A percentile compares a stretch with the other conserved stretches of the same genome.
These are phyloP conservation scores for Capillidium rhysosporum DNA, from an alignment of 371 early-diverging fungal genomes.

Conservation along the genomic window DNA sequence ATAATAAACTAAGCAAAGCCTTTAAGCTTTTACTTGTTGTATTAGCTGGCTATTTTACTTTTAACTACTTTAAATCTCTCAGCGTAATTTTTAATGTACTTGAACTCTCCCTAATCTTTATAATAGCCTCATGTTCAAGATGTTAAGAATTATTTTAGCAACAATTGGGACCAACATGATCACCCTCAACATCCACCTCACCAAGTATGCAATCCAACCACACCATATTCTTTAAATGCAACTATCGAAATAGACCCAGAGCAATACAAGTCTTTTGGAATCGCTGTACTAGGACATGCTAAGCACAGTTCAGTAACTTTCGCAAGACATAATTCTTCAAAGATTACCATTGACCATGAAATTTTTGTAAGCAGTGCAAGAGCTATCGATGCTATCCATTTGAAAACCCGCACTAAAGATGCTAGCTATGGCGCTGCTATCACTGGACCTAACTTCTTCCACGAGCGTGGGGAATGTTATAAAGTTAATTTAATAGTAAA, in stretches of 20 bases:
- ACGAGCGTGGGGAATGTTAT: not conserved
- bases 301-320: constrained; percentile 4
- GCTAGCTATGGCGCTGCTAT: not conserved
- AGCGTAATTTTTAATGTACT: no score
- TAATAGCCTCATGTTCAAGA: no score
- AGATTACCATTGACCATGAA: not conserved
- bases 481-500: not conserved
- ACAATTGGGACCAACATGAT: no score
- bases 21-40: no score
- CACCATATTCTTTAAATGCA: not conserved
- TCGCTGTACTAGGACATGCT: not conserved
- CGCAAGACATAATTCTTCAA: not conserved
- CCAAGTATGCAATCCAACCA: not conserved
- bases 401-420: not conserved
- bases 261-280: not conserved
- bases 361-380: constrained; percentile 1
- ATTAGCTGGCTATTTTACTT: no score
- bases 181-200: not conserved
- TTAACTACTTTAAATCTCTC: no score
- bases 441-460: not conserved
- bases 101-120: no score
- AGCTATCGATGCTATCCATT: not conserved
- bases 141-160: no score
- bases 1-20: no score
- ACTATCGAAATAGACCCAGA: not conserved